phyloP scores from a whole-genome alignment of 768 basidiomycete genomes.

The Scleroderma bovista region DNA sequence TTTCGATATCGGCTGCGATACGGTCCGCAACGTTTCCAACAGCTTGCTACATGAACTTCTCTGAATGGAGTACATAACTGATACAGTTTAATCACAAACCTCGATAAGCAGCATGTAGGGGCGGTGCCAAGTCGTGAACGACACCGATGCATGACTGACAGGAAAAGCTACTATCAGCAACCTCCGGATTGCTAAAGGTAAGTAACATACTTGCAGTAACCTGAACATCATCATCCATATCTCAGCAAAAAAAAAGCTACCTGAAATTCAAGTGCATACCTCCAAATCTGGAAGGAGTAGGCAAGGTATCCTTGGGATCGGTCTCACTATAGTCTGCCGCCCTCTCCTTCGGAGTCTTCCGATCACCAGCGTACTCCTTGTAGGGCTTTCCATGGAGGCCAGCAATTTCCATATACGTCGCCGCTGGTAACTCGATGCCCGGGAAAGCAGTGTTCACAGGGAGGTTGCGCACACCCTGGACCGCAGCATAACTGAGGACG shows the following conservation, averaged over 20 bases:
- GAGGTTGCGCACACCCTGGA: constrained; percentile 6
- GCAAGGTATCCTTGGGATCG: constrained; percentile 22
- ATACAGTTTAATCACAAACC: constrained; percentile 2
- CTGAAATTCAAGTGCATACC: constrained; percentile 7
- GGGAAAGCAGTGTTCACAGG: not conserved
- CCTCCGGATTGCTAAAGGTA: not conserved
- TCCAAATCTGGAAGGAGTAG: constrained; percentile 22
- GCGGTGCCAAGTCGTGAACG: constrained; percentile 23
- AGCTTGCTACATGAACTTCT: constrained; percentile 16
- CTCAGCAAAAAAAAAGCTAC: not conserved
- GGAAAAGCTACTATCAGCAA: not conserved
- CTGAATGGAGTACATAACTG: not conserved
- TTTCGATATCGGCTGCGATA: constrained; percentile 21
- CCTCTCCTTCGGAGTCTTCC: constrained; percentile 9
- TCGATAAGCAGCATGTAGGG: constrained; percentile 25
- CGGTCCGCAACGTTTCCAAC: constrained; percentile 21
- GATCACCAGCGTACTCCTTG: constrained; percentile 19
- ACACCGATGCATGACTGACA: constrained; percentile 15
- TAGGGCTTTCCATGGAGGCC: constrained; percentile 17
- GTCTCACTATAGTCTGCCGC: constrained; percentile 12
- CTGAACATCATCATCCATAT: constrained; percentile 3
- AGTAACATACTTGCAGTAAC: constrained; percentile 23
- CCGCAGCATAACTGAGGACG: constrained; percentile 14
- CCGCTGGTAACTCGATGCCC: constrained; percentile 2
- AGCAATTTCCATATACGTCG: constrained; percentile 19